Base-by-base conservation (phyloP, 441 rosid species). In the Pelargonium australe region DNA sequence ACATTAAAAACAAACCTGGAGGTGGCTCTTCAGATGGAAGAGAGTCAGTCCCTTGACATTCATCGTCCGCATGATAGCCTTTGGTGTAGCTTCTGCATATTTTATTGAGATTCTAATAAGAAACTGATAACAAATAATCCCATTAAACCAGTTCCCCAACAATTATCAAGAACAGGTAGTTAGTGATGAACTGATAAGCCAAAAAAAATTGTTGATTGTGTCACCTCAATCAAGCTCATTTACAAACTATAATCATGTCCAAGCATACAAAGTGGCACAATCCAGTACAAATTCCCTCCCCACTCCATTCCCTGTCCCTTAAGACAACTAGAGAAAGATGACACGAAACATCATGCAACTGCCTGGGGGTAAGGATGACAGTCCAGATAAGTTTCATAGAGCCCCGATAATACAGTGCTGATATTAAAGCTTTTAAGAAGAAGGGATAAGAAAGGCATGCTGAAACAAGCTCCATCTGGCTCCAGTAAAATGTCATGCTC, bases 21-120 rank as follows among this genome's bases (percentile, higher is more conserved):
- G 93, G 77, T 86, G 93, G 74, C 86, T 82, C 79, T 88, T 88
- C 61, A 88, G 73, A 70, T 88, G 93, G 77, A 84, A 88, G 73
- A 88, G 89, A 19, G 89, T 88, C 51, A 88, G 76, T 37, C 90
- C 93, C 71, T 86, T 88, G 65, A 86, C 90, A 51, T 85, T 85
- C 93, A 88, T 88, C 12, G 87, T 83, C 65, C 93, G 80, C 93
- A 88, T 71, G 62, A 88, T 83, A 58, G 87, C 85, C 79, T 88
- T 86, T 2, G 93, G 93, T 1, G 93, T 88, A 16, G 93, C 93
- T 77, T 88, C 93, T 88, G 86, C 79, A 72, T 70, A 65, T n/a
- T 23, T 14, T 2, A 60, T 44, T 31, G 14, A 31, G 9, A 12
- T 63, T 16, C 51, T 65, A 14, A 72, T 70, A 37, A 69, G 67